Evolutionary conservation across 441 rosid genomes (phyloP), one percentile per base, ranked within the genome.

Genomic region (Arabidopsis hybrid): DNA sequence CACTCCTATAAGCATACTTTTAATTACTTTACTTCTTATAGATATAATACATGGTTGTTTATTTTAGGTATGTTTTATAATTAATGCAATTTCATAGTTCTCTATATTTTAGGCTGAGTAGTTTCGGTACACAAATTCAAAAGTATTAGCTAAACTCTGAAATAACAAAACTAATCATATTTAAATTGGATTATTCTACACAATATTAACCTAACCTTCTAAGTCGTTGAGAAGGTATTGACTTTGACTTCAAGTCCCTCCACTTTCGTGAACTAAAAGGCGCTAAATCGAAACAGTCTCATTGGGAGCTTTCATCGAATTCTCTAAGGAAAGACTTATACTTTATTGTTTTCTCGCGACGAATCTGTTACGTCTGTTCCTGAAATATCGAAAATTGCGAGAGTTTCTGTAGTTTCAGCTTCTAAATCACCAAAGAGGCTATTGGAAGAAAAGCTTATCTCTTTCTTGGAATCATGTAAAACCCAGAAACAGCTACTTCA

Each of bases 401-500:
- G 77, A 35, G 62, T 82, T 49, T 60, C 70, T 55, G 51, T 53
- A 49, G 65, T 13, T 21, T 58, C 42, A 62, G 60, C 60, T 51
- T 38, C 56, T 21, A 84, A 82, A 60, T 75, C 83, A 47, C 77
- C 84, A 18, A 76, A 12, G 39, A 81, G 82, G 70, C 74, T 84
- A 46, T 63, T 85, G 35, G 88, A 83, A 78, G 90, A 84, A 42
- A 83, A 80, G 58, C 67, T 87, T 52, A 85, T 83, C 53, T 81
- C 73, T 43, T 83, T 84, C 21, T 74, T 91, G 52, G 83, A 73
- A 29, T 83, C 85, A 83, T 89, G 91, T 85, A 85, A 81, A 78
- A 75, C 85, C 56, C 71, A 32, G 0, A 76, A 80, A 18, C 90
- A 84, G 57, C 82, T 91, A 75, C 79, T 52, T 73, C 89, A 88